These are phyloP conservation scores for Marvania coccoides DNA, from an alignment of 139 green algal genomes.

Conservation along the genomic window DNA sequence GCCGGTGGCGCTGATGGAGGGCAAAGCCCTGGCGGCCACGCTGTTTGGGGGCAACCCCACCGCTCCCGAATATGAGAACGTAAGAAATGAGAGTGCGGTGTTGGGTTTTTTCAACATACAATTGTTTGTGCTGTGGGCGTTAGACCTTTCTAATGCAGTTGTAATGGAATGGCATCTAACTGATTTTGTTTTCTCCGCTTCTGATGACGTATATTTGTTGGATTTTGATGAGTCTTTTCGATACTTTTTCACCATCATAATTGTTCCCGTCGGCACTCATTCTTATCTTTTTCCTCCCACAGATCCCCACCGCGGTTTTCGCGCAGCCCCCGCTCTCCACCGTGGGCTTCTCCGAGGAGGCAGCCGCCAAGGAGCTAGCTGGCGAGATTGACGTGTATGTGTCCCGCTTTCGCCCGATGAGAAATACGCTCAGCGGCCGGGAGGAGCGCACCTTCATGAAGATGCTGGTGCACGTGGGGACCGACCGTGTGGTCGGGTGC, in stretches of 20 bases:
- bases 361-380: constrained; percentile 45
- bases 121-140: background rate
- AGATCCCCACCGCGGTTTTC: constrained; percentile 68
- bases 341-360: constrained; percentile 86
- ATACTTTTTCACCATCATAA: too few species aligned
- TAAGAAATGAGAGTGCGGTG: constrained; percentile 22
- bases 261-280: background rate
- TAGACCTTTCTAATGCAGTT: too few species aligned
- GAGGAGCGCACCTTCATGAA: constrained; percentile 67
- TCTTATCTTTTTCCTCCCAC: background rate
- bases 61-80: constrained; percentile 70
- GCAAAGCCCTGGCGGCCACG: constrained; percentile 83
- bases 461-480: constrained; percentile 70
- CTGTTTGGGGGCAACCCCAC: constrained; percentile 63
- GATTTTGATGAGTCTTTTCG: too few species aligned
- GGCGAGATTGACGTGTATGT: constrained; percentile 73
- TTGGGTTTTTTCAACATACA: background rate
- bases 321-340: constrained; percentile 79
- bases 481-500: constrained; percentile 71
- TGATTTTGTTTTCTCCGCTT: too few species aligned
- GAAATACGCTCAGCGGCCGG: constrained; percentile 77
- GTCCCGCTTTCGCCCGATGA: constrained; percentile 86
- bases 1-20: constrained; percentile 88
- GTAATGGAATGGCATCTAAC: too few species aligned
- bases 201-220: too few species aligned